These are phyloP conservation scores for Termitomyces eurrhizus DNA, from an alignment of 768 basidiomycete species.

Conservation along the genomic window DNA sequence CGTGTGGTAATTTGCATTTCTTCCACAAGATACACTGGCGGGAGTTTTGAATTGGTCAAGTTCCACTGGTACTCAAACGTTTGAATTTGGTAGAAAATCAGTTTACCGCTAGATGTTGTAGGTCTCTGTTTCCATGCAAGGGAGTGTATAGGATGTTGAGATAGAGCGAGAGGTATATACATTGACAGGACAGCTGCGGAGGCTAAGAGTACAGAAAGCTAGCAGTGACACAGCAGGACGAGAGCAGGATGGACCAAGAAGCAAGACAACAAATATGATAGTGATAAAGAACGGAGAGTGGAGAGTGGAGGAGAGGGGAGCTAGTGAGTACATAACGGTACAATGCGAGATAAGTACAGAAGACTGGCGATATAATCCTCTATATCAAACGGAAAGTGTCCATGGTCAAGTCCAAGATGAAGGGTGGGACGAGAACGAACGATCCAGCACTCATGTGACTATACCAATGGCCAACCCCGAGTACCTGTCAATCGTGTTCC, in stretches of 20 bases:
- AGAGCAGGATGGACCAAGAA: neutral
- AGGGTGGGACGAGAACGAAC: neutral
- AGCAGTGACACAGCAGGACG: neutral
- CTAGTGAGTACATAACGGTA: neutral
- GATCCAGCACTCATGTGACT: neutral
- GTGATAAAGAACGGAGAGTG: neutral
- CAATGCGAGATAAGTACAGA: neutral
- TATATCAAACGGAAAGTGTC: neutral
- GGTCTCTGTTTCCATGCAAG: no score
- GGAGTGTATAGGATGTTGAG: no score
- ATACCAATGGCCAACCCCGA: no score
- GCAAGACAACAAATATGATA: neutral
- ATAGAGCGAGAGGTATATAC: neutral
- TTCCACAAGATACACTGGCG: no score
- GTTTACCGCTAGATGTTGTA: no score
- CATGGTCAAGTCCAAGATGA: neutral
- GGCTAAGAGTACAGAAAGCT: neutral
- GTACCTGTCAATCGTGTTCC: neutral
- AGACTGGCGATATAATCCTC: neutral
- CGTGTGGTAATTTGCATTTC: no score
- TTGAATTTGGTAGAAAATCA: no score
- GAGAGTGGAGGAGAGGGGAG: neutral
- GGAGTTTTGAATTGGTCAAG: no score
- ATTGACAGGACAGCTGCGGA: neutral
- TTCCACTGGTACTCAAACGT: no score